Percentiles rank a stretch among this genome's conserved stretches.
Evolutionary conservation across 495 filamentous ascomycete genomes (phyloP).

Genomic region (Aspergillus sclerotioniger): DNA sequence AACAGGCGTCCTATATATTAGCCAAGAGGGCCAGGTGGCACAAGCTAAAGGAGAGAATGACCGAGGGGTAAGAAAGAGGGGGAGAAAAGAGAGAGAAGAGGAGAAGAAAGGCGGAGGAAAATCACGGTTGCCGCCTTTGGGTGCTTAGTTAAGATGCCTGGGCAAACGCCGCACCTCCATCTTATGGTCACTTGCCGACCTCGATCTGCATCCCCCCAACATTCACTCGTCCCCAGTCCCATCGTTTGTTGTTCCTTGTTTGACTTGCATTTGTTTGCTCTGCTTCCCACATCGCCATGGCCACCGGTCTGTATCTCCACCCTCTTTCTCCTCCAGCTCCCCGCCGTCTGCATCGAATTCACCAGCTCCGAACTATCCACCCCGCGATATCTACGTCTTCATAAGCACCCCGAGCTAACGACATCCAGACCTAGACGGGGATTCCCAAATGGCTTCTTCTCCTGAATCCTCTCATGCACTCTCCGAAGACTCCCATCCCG

Average conservation of each 20-base stretch:
- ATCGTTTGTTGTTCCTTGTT: too few relatives aligned
- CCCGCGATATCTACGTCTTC: constrained; percentile 4
- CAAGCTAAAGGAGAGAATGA: neutral
- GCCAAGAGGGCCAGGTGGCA: neutral
- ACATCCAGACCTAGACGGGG: constrained; percentile 49
- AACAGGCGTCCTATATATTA: neutral
- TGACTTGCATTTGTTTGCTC: neutral
- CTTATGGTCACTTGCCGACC: neutral
- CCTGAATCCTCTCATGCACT: constrained; percentile 38
- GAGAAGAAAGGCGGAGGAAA: constrained; percentile 2
- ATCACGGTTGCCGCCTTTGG: constrained; percentile 10
- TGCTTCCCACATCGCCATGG: constrained; percentile 4
- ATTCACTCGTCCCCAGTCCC: neutral
- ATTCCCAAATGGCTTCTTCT: constrained; percentile 59
- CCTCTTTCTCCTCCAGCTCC: neutral
- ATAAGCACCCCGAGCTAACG: neutral
- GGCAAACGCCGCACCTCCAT: neutral
- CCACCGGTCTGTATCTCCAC: constrained; percentile 8
- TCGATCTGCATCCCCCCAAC: neutral
- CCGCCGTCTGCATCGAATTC: neutral
- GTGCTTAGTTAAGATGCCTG: constrained; percentile 19
- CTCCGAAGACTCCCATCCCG: constrained; percentile 31
- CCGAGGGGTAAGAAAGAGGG: constrained; percentile 11
- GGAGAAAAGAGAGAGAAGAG: constrained; percentile 11
- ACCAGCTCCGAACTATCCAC: neutral